Evolutionary conservation across 345 rosid species (phyloP).

Genomic region (Barbarea vulgaris): DNA sequence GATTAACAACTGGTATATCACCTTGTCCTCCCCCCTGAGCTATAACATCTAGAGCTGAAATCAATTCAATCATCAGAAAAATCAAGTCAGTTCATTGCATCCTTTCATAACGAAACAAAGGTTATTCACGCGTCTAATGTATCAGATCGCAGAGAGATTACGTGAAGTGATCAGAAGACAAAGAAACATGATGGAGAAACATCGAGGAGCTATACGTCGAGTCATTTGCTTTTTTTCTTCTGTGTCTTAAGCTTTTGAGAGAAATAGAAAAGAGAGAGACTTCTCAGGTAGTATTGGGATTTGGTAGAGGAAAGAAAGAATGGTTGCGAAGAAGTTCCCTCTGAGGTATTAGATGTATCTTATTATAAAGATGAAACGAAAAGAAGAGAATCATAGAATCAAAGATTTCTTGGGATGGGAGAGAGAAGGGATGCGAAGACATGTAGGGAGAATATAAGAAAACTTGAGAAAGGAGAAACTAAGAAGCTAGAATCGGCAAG

Average conservation of each 20-base stretch:
- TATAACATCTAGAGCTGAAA: conserved; percentile 38
- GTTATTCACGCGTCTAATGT: background rate
- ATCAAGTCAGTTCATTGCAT: conserved; percentile 19
- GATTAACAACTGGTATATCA: conserved; percentile 70
- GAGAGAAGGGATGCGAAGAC: conserved; percentile 56
- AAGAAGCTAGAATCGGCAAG: conserved; percentile 70
- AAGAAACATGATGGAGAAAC: conserved; percentile 49
- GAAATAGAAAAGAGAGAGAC: conserved; percentile 3
- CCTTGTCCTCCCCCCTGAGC: conserved; percentile 44
- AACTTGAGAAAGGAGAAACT: conserved; percentile 94
- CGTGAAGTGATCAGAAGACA: conserved; percentile 68
- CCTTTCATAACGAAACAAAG: background rate
- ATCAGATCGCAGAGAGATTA: conserved; percentile 43
- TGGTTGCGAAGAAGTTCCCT: conserved; percentile 56
- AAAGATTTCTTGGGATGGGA: conserved; percentile 74
- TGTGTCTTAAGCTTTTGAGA: conserved; percentile 33
- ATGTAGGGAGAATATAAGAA: conserved; percentile 80
- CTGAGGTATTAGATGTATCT: conserved; percentile 38
- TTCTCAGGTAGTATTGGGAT: conserved; percentile 32
- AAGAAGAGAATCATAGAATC: conserved; percentile 59
- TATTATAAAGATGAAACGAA: conserved; percentile 41
- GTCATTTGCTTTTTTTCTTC: conserved; percentile 53
- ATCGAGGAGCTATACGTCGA: conserved; percentile 38
- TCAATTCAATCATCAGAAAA: conserved; percentile 34
- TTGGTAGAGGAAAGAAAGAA: conserved; percentile 49